Percentiles rank a stretch among this genome's conserved stretches.
These are phyloP conservation scores for Cerioporus squamosus DNA, from an alignment of 1,284 basidiomycete species.

Conservation along the genomic window DNA sequence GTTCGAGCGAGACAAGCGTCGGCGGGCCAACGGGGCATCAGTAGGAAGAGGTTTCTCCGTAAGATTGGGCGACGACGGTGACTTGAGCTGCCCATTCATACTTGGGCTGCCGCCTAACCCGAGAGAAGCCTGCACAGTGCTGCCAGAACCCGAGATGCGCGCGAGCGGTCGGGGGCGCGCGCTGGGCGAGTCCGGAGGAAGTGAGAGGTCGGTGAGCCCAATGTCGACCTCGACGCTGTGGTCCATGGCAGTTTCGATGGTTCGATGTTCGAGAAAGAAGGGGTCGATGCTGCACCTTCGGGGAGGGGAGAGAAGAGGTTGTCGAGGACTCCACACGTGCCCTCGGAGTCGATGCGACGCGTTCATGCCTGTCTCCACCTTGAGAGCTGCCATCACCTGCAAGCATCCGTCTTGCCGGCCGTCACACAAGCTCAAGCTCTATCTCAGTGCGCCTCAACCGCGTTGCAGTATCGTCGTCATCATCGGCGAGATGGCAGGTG, in stretches of 20 bases:
- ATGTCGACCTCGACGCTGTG: constrained; percentile 34
- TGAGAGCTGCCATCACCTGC: background rate
- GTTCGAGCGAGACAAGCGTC: constrained; percentile 41
- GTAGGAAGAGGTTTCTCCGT: constrained; percentile 24
- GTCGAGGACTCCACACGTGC: constrained; percentile 4
- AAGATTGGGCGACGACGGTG: constrained; percentile 38
- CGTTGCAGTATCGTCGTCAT: background rate
- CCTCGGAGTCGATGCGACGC: background rate
- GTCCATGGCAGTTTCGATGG: constrained; percentile 16
- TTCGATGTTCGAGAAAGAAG: background rate
- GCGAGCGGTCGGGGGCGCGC: constrained; percentile 15
- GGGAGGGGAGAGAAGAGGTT: background rate
- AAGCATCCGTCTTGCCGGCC: background rate
- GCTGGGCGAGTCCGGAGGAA: constrained; percentile 17
- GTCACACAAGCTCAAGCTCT: background rate
- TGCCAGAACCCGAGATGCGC: constrained; percentile 12
- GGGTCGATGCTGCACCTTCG: background rate
- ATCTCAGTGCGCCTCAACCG: background rate
- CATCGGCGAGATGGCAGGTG: constrained; percentile 47
- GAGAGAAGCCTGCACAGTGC: background rate
- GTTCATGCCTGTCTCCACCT: constrained; percentile 4
- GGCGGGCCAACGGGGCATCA: constrained; percentile 6
- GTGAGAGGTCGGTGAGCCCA: constrained; percentile 32
- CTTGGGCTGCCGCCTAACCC: background rate
- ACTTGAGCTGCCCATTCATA: constrained; percentile 25